Conservation (phyloP, 306 rosid species). For the Malus domestica region ASM211411v1 NC_041795.1:897501-898000, state of each 20-base stretch:
- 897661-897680: background rate
- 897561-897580: background rate
- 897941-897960: no score
- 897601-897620: background rate
- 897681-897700: slow-evolving; percentile 22
- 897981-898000: no score
- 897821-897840: background rate
- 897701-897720: slow-evolving; percentile 27
- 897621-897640: background rate
- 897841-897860: no score
- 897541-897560: background rate
- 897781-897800: background rate
- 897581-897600: background rate
- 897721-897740: slow-evolving; percentile 27
- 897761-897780: background rate
- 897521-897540: no score
- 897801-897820: background rate
- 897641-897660: background rate
- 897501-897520: no score
- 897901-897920: background rate
- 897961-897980: no score
- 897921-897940: no score
- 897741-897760: background rate
- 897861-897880: no score
- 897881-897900: no score